Conservation (phyloP, 768 basidiomycete genomes). For the Russula vinacea region DNA sequence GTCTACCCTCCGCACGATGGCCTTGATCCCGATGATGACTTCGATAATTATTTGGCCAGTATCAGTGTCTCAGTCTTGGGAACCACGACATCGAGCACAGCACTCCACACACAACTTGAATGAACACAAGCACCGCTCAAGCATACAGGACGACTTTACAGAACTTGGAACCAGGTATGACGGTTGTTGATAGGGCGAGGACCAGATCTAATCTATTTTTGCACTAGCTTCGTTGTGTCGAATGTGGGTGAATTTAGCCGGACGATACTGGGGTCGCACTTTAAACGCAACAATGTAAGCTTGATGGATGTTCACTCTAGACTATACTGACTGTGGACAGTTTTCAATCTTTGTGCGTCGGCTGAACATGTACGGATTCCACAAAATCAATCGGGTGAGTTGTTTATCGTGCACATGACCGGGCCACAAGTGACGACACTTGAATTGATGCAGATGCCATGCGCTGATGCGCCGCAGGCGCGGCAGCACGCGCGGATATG, state of each 20-base stretch:
- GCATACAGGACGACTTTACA: too few species aligned
- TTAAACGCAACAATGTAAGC: slow-evolving; percentile 85
- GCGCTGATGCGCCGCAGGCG: too few species aligned
- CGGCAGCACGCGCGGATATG: too few species aligned
- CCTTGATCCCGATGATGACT: too few species aligned
- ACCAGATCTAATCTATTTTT: background rate
- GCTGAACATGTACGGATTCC: slow-evolving; percentile 95
- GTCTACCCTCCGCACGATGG: too few species aligned
- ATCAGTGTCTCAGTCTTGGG: too few species aligned
- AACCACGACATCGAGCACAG: too few species aligned
- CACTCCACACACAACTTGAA: too few species aligned
- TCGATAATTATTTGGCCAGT: too few species aligned
- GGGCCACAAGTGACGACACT: slow-evolving; percentile 12
- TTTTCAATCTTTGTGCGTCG: slow-evolving; percentile 94
- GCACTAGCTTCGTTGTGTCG: slow-evolving; percentile 68
- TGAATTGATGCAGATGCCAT: slow-evolving; percentile 54
- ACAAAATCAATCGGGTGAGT: slow-evolving; percentile 85
- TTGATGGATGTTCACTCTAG: background rate
- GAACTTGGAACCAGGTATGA: slow-evolving; percentile 65
- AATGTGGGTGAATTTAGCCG: slow-evolving; percentile 85
- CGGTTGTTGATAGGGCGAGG: background rate
- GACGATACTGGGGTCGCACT: slow-evolving; percentile 80
- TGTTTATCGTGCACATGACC: slow-evolving; percentile 9
- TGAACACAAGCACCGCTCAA: too few species aligned
- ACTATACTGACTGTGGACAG: slow-evolving; percentile 37